Evolutionary conservation across 805 yeast genomes (phyloP), one percentile per base, ranked within the genome.

Genomic region (Candida fluviatilis): DNA sequence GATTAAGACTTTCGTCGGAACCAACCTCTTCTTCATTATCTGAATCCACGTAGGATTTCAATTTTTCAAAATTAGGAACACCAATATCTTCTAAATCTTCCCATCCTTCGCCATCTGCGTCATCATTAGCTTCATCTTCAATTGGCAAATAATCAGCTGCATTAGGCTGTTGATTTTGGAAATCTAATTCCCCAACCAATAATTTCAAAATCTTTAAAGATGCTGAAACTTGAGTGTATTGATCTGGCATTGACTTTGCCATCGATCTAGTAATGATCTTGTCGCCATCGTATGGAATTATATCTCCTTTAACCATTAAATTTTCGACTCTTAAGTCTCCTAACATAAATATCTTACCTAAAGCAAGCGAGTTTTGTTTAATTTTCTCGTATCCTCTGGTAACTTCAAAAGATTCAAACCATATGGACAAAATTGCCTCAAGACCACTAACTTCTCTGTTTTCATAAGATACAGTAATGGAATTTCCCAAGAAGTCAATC

Each of bases 201-300:
- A 90, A 61, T 51, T 83, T 84, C 34, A 88, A 54, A 16, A 91
- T 87, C 53, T 87, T 89, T 30, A 71, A 69, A 12, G 82, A 75
- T 0, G 87, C 85, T 0, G 90, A 68, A 2, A 89, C 69, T 51
- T 74, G 78, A 0, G 84, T 77, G 48, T 73, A 87, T 48, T 70
- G 59, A 36, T 77, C 73, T 0, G 85, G 84, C 73, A 80, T 70
- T 12, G 60, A 59, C 48, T 76, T 80, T 3, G 95, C 78, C 82
- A 82, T 84, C 0, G 96, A 86, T 52, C 98, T 75, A 0, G 98
- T 91, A 3, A 87, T 64, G 25, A 91, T 89, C n/a, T 76, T 49
- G 39, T 79, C 84, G 0, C 75, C 72, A 12, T 69, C 68, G 50
- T 79, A 73, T 2, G 84, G 80, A 19, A 84, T 62, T 24, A 80